Conservation (phyloP, 768 basidiomycete species). For the Mycena kentingensis region DNA sequence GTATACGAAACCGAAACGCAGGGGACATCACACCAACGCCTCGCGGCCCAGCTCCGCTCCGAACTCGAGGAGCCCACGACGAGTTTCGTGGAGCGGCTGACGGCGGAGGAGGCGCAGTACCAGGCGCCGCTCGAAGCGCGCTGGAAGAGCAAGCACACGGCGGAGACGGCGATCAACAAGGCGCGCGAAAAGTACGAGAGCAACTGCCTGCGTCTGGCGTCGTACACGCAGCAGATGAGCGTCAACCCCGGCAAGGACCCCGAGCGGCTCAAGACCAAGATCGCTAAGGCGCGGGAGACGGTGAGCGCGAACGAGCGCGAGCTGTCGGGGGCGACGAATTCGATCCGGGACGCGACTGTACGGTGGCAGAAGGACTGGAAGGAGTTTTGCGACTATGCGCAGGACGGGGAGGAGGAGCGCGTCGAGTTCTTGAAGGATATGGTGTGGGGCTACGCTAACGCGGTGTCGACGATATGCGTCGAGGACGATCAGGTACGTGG, state of each 20-base stretch:
- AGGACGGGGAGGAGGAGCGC: slow-evolving; percentile 92
- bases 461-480: slow-evolving; percentile 91
- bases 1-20: slow-evolving; percentile 83
- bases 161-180: slow-evolving; percentile 81
- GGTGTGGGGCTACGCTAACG: slow-evolving; percentile 93
- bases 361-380: slow-evolving; percentile 96
- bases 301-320: slow-evolving; percentile 90
- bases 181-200: slow-evolving; percentile 91
- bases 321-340: slow-evolving; percentile 78
- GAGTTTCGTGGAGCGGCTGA: slow-evolving; percentile 61
- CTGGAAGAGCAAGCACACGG: slow-evolving; percentile 83
- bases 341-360: slow-evolving; percentile 70
- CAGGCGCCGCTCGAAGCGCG: slow-evolving; percentile 83
- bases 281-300: slow-evolving; percentile 85
- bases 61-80: slow-evolving; percentile 69
- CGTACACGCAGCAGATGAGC: slow-evolving; percentile 86
- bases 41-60: slow-evolving; percentile 71
- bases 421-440: slow-evolving; percentile 92
- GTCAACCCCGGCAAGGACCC: slow-evolving; percentile 90
- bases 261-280: slow-evolving; percentile 82
- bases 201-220: slow-evolving; percentile 91
- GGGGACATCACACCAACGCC: slow-evolving; percentile 65
- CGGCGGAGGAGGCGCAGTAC: slow-evolving; percentile 68
- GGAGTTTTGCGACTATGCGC: slow-evolving; percentile 86
- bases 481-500: slow-evolving; percentile 86